These are phyloP conservation scores for Pseudomonodictys pantanalensis DNA, from an alignment of 495 filamentous ascomycete genomes.

Conservation along the genomic window DNA sequence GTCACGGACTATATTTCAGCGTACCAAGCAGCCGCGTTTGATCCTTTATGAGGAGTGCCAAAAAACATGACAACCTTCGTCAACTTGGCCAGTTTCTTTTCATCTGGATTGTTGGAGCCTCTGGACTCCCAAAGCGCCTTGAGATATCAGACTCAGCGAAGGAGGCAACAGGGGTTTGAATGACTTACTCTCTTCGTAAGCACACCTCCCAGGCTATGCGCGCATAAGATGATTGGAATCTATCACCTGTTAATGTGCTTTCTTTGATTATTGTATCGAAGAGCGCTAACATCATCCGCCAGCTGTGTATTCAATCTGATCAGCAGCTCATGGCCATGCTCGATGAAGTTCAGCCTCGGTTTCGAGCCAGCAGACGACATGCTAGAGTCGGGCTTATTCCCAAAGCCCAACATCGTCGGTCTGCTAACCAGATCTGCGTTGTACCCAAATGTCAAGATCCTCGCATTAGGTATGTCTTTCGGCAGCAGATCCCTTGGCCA, in stretches of 20 bases:
- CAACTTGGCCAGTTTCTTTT: slow-evolving; percentile 1
- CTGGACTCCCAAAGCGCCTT: slow-evolving; percentile 16
- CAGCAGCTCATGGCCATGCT: slow-evolving; percentile 12
- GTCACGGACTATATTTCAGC: too few relatives aligned
- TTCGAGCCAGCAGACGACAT: background rate
- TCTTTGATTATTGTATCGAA: background rate
- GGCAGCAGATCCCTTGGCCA: slow-evolving; percentile 17
- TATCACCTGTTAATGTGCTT: background rate
- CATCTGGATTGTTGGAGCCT: background rate
- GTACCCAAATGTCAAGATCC: slow-evolving; percentile 20
- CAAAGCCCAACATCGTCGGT: too few relatives aligned
- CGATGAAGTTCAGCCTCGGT: slow-evolving; percentile 6
- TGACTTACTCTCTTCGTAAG: slow-evolving; percentile 8
- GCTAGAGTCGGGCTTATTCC: too few relatives aligned
- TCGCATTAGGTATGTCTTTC: slow-evolving; percentile 4
- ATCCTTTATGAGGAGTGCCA: slow-evolving; percentile 11
- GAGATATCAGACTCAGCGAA: background rate
- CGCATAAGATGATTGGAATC: slow-evolving; percentile 12
- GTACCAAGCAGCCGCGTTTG: too few relatives aligned
- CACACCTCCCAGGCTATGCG: slow-evolving; percentile 13
- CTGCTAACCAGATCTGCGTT: slow-evolving; percentile 5
- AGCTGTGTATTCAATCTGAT: slow-evolving; percentile 6
- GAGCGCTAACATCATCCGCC: slow-evolving; percentile 4
- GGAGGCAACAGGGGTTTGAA: too few relatives aligned
- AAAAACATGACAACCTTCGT: slow-evolving; percentile 17